These are phyloP conservation scores for Stentor coeruleus DNA, from an alignment of 73 alveolate genomes.

Conservation along the genomic window DNA sequence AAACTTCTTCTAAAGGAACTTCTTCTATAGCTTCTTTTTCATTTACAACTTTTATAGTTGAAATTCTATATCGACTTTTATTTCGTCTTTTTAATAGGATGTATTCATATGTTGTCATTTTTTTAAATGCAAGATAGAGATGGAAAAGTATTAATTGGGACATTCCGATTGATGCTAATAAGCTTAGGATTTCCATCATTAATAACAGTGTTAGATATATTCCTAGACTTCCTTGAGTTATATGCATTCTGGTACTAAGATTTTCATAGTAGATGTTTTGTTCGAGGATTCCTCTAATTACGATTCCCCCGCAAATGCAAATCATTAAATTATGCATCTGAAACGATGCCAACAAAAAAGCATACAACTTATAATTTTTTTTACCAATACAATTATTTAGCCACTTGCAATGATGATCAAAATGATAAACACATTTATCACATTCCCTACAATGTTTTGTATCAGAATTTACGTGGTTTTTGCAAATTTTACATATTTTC, in stretches of 20 bases:
- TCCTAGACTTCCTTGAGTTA: neutral
- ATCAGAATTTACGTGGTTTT: conserved; percentile 5
- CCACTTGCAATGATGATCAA: conserved; percentile 89
- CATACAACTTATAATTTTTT: conserved; percentile 36
- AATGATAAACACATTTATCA: conserved; percentile 71
- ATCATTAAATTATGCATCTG: neutral
- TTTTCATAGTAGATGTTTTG: neutral
- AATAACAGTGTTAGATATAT: neutral
- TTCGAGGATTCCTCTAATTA: neutral
- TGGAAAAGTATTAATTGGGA: conserved; percentile 16
- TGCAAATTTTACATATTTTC: conserved; percentile 16
- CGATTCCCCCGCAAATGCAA: neutral
- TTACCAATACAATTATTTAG: conserved; percentile 78
- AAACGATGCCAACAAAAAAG: neutral
- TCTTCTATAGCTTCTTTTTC: neutral
- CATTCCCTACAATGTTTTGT: conserved; percentile 78
- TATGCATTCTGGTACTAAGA: neutral
- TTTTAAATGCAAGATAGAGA: conserved; percentile 3
- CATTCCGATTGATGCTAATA: neutral
- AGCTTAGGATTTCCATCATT: neutral
- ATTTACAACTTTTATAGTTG: neutral
- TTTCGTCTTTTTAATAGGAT: neutral
- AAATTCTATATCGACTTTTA: neutral
- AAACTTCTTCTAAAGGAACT: conserved; percentile 2
- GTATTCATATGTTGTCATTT: conserved; percentile 26